phyloP scores from a whole-genome alignment of 805 yeast genomes.

The Novakomyces olei region DNA sequence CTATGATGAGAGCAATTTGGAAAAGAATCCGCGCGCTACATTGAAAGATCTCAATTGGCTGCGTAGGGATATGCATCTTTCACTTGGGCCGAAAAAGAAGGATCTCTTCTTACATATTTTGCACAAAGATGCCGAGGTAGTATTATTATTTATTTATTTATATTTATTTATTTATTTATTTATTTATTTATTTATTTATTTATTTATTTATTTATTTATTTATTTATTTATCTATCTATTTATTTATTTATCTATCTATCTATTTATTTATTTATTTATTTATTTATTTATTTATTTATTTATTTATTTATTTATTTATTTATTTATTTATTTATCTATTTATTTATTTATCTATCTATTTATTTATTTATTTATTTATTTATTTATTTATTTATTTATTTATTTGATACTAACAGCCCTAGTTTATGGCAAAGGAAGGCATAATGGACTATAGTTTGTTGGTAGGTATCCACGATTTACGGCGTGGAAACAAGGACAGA shows the following conservation, averaged over 20 bases:
- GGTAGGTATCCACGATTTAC: slow-evolving; percentile 66
- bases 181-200: slow-evolving; percentile 1
- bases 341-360: no score
- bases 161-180: neutral
- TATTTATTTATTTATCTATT: no score
- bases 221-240: no score
- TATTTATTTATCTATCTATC: no score
- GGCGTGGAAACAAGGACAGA: slow-evolving; percentile 28
- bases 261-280: no score
- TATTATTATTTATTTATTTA: no score
- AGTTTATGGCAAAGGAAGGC: no score
- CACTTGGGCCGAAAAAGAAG: slow-evolving; percentile 52
- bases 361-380: slow-evolving; percentile 1
- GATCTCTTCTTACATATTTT: slow-evolving; percentile 44
- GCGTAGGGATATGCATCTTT: slow-evolving; percentile 37
- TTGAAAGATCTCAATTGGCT: slow-evolving; percentile 82
- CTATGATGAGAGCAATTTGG: slow-evolving; percentile 9
- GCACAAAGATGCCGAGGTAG: slow-evolving; percentile 46
- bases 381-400: no score
- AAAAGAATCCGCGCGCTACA: slow-evolving; percentile 18
- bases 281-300: no score
- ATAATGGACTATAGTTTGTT: slow-evolving; percentile 91
- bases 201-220: slow-evolving; percentile 1
- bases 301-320: no score
- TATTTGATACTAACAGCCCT: no score